phyloP scores from a whole-genome alignment of 2,329 filamentous ascomycete species.

The Sporothrix sp. region DNA sequence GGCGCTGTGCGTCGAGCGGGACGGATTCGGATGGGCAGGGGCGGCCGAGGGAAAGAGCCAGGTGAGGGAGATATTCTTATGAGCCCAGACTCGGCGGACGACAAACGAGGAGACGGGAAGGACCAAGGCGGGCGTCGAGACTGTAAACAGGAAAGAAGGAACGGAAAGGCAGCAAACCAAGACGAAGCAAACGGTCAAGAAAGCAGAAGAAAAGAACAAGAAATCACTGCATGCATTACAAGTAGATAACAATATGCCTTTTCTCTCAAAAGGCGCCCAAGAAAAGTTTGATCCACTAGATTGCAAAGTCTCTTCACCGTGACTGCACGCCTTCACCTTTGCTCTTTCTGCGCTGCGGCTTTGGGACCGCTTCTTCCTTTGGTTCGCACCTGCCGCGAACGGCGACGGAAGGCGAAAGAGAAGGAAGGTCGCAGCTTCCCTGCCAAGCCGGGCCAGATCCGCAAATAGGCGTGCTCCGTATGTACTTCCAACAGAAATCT shows the following conservation, averaged over 20 bases:
- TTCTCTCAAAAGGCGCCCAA: background rate
- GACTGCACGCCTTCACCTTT: conserved; percentile 1
- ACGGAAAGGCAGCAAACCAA: background rate
- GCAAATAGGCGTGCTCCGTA: no score
- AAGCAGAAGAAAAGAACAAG: background rate
- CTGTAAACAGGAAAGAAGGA: background rate
- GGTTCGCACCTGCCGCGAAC: conserved; percentile 11
- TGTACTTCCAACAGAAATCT: conserved; percentile 4
- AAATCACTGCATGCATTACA: background rate
- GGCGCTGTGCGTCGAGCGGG: background rate
- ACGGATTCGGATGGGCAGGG: background rate
- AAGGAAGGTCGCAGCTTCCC: conserved; percentile 3
- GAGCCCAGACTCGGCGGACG: background rate
- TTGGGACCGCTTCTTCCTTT: background rate
- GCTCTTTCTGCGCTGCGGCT: background rate
- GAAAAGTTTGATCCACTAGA: conserved; percentile 2
- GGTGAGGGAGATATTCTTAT: background rate
- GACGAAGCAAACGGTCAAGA: background rate
- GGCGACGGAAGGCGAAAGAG: conserved; percentile 3
- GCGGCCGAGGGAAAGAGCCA: background rate
- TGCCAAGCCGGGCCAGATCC: background rate
- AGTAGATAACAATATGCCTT: background rate
- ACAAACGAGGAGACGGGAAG: conserved; percentile 3
- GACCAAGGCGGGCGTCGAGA: background rate
- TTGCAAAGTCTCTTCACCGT: conserved; percentile 3